Evolutionary conservation across 495 filamentous ascomycete species (phyloP).

Genomic region (Tuber calosporum): DNA sequence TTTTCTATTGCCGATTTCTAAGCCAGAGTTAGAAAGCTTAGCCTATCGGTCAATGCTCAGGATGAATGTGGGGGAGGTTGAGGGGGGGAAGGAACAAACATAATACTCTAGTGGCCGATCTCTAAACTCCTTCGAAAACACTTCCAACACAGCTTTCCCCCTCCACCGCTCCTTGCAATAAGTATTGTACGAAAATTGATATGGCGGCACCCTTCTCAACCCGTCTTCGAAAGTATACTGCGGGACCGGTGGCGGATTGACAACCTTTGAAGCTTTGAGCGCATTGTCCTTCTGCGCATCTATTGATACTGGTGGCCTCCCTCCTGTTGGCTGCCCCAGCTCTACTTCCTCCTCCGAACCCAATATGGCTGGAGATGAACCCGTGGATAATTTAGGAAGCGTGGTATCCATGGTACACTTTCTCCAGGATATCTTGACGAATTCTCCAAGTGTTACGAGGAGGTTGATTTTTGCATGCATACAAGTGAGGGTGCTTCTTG

Average conservation of each 20-base stretch:
- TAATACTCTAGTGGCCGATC: conserved; percentile 86
- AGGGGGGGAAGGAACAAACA: conserved; percentile 43
- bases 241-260: conserved; percentile 33
- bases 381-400: background rate
- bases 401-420: background rate
- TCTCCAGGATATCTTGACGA: background rate
- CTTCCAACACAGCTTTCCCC: conserved; percentile 63
- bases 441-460: background rate
- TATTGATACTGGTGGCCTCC: background rate
- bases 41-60: background rate
- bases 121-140: conserved; percentile 77
- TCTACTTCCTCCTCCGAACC: background rate
- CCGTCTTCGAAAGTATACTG: conserved; percentile 71
- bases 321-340: background rate
- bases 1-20: conserved; percentile 70
- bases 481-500: background rate
- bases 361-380: background rate
- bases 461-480: background rate
- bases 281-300: conserved; percentile 10
- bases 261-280: conserved; percentile 22
- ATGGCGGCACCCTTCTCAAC: conserved; percentile 74
- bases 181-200: conserved; percentile 91
- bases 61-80: conserved; percentile 2
- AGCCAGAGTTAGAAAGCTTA: conserved; percentile 16
- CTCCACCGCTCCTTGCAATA: conserved; percentile 87